A percentile compares a stretch with the other conserved stretches of the same genome.
phyloP scores from a whole-genome alignment of 139 green algal species.

The Micractinium sp. region DNA sequence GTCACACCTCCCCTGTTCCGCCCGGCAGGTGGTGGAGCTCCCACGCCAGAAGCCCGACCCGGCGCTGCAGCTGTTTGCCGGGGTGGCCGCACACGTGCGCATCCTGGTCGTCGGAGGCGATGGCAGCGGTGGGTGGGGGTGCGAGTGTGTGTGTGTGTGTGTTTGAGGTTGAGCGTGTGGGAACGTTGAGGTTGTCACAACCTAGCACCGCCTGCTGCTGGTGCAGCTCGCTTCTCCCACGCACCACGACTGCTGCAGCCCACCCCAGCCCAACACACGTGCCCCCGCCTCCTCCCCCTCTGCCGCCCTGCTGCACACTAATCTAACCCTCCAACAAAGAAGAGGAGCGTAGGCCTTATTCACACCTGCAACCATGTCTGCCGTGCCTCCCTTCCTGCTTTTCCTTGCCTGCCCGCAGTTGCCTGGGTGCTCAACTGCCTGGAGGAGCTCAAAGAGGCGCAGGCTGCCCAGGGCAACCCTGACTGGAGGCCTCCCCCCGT shows the following conservation, averaged over 20 bases:
- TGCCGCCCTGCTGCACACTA: no score
- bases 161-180: no score
- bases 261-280: neutral
- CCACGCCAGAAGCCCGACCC: conserved; percentile 66
- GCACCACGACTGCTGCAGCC: no score
- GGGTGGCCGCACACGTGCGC: conserved; percentile 45
- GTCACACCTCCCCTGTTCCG: neutral
- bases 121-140: conserved; percentile 62
- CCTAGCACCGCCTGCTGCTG: no score
- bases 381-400: neutral
- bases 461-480: neutral
- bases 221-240: no score
- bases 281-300: no score
- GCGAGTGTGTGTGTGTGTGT: neutral
- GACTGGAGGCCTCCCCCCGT: conserved; percentile 69
- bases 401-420: neutral
- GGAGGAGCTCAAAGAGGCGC: conserved; percentile 35
- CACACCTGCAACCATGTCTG: no score
- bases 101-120: conserved; percentile 85
- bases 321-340: no score
- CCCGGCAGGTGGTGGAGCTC: conserved; percentile 64
- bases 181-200: no score
- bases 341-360: no score
- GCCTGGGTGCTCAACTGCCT: conserved; percentile 76
- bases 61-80: conserved; percentile 71